A percentile compares a stretch with the other conserved stretches of the same genome.
Conservation (phyloP, 2,329 filamentous ascomycete species). For the Aspergillus tanneri region DNA sequence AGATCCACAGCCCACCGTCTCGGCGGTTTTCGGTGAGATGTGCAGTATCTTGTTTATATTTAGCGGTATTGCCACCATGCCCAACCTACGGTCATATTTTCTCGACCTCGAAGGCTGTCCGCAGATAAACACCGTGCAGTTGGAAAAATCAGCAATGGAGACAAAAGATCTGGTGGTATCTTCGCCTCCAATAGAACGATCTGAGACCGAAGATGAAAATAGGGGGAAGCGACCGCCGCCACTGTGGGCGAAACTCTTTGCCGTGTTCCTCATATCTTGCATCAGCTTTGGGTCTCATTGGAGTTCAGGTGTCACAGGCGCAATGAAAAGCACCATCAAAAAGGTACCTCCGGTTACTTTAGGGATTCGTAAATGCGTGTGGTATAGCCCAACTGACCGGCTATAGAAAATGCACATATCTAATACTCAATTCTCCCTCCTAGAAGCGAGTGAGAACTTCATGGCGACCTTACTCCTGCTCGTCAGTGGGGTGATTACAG, state of each 20-base stretch:
- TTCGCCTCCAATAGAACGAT: not conserved
- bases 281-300: constrained; percentile 62
- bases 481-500: constrained; percentile 56
- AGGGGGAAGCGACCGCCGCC: constrained; percentile 26
- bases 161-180: not conserved
- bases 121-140: not conserved
- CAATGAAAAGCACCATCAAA: constrained; percentile 62
- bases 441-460: constrained; percentile 62
- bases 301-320: constrained; percentile 60
- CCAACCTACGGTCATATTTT: too few species aligned
- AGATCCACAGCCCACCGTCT: too few species aligned
- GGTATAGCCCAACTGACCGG: not conserved
- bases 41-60: too few species aligned
- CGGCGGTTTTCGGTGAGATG: too few species aligned
- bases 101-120: too few species aligned
- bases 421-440: constrained; percentile 59
- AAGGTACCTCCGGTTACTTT: constrained; percentile 44
- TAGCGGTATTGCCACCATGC: too few species aligned
- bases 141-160: not conserved
- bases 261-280: constrained; percentile 45
- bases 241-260: constrained; percentile 38
- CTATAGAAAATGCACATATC: constrained; percentile 54
- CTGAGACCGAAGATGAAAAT: not conserved
- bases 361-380: not conserved
- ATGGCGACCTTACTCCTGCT: constrained; percentile 60